Evolutionary conservation across 345 rosid genomes (phyloP), one percentile per base, ranked within the genome.

Genomic region (Noccaea caerulescens): DNA sequence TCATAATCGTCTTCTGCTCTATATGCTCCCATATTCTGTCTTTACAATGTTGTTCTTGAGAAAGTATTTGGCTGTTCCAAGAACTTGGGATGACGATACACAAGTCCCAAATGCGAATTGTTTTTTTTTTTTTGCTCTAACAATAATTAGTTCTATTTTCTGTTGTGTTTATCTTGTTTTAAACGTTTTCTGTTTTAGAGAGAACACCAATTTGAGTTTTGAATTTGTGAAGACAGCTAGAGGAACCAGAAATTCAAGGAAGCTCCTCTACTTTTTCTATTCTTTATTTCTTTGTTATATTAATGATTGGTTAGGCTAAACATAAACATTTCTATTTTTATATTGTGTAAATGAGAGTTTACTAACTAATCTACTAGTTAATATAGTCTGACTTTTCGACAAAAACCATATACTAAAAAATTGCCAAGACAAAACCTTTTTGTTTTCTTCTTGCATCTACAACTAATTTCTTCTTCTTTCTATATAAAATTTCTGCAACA

Each of bases 1-100:
- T 85, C 90, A 36, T 85, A 88, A 77, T 88, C 93, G 4, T 88
- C 93, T 47, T 88, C 93, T 44, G 87, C 87, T 67, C 82, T 73
- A 69, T 84, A 84, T 43, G 85, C 82, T 57, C 84, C 88, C 90
- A 86, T 84, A 42, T 56, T 51, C 8, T 66, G 4, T 27, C 32
- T 69, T 55, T 37, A n/a, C 50, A 60, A 47, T 53, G 45, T 16
- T 45, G 18, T 56, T 58, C 7, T 45, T 10, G 13, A 37, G 49
- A 72, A 58, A 16, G 18, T 34, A 34, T 64, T 25, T 33, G 23
- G 61, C 10, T 75, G 58, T 68, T 61, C 45, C 73, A 68, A 53
- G 58, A 75, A 68, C 62, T 43, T 67, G 56, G 78, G 64, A 75
- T 34, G 73, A 68, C 18, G 0, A 67, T 33, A 33, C 32, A 23